phyloP scores from a whole-genome alignment of 2,329 filamentous ascomycete species.

The Penicillium fuscoglaucum region DNA sequence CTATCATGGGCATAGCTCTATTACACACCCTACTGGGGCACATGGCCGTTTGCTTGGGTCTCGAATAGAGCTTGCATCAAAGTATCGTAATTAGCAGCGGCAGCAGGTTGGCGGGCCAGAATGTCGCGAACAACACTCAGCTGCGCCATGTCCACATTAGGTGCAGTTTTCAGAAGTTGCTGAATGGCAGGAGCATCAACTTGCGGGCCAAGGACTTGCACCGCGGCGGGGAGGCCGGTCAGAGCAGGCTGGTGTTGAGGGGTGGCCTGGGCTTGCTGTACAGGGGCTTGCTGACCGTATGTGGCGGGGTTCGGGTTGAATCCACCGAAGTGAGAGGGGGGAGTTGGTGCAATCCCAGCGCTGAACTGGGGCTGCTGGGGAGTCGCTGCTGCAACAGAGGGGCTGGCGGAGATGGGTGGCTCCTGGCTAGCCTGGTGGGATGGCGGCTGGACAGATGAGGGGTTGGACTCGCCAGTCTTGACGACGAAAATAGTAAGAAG shows the following conservation, averaged over 20 bases:
- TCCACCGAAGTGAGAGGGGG: slow-evolving; percentile 23
- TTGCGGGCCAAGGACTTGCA: slow-evolving; percentile 64
- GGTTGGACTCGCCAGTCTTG: slow-evolving; percentile 55
- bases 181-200: slow-evolving; percentile 65
- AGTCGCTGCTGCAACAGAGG: slow-evolving; percentile 31
- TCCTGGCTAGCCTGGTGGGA: slow-evolving; percentile 41
- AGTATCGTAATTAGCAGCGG: slow-evolving; percentile 58
- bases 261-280: slow-evolving; percentile 13
- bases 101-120: slow-evolving; percentile 63
- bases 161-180: slow-evolving; percentile 69
- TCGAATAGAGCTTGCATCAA: slow-evolving; percentile 46
- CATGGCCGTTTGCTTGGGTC: slow-evolving; percentile 36
- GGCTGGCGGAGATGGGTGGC: slow-evolving; percentile 36
- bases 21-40: slow-evolving; percentile 22
- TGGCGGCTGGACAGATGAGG: slow-evolving; percentile 42
- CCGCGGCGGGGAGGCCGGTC: slow-evolving; percentile 58
- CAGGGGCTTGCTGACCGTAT: slow-evolving; percentile 23
- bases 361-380: slow-evolving; percentile 33
- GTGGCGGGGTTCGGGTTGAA: slow-evolving; percentile 18
- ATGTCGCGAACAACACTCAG: slow-evolving; percentile 72
- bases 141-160: slow-evolving; percentile 67
- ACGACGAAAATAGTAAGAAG: slow-evolving; percentile 85
- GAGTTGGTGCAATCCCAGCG: slow-evolving; percentile 27
- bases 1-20: slow-evolving; percentile 13
- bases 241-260: slow-evolving; percentile 30